phyloP scores from a whole-genome alignment of 352 stramenopile genomes.

The Aphanomyces cochlioides region DNA sequence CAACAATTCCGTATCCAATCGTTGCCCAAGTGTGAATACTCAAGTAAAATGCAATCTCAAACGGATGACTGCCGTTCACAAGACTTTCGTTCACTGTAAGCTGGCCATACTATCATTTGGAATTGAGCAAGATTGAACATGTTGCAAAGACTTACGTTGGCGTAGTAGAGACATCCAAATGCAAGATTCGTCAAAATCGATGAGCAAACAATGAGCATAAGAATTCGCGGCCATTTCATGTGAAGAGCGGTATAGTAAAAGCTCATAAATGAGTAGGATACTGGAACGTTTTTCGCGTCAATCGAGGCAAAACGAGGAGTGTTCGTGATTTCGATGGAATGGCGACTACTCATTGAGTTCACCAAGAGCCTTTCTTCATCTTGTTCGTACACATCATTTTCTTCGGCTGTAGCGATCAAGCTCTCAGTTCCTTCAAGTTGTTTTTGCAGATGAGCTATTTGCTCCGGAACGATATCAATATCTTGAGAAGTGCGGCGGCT shows the following conservation, averaged over 20 bases:
- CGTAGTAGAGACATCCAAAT: conserved; percentile 63
- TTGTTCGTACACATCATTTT: conserved; percentile 26
- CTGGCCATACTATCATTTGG: conserved; percentile 39
- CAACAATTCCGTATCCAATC: conserved; percentile 75
- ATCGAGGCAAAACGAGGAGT: conserved; percentile 76
- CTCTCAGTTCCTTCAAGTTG: conserved; percentile 7
- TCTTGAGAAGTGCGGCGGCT: neutral
- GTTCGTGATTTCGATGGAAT: conserved; percentile 73
- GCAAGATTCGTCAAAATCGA: conserved; percentile 62
- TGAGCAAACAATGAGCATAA: conserved; percentile 59
- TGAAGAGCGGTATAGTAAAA: conserved; percentile 77
- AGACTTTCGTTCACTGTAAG: conserved; percentile 34
- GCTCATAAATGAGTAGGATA: conserved; percentile 75
- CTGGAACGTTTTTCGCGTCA: conserved; percentile 65
- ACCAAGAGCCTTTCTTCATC: conserved; percentile 30
- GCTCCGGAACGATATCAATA: neutral
- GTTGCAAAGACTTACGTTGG: neutral
- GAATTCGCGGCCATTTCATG: conserved; percentile 66
- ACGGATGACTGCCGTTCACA: conserved; percentile 32
- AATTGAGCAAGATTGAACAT: too few species aligned
- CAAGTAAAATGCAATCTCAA: conserved; percentile 75
- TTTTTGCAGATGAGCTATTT: conserved; percentile 3
- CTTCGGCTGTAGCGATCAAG: conserved; percentile 1
- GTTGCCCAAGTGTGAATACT: conserved; percentile 78
- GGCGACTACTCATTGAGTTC: conserved; percentile 29